phyloP scores from a whole-genome alignment of 257 asterid species.

The Solanum habrochaites region DNA sequence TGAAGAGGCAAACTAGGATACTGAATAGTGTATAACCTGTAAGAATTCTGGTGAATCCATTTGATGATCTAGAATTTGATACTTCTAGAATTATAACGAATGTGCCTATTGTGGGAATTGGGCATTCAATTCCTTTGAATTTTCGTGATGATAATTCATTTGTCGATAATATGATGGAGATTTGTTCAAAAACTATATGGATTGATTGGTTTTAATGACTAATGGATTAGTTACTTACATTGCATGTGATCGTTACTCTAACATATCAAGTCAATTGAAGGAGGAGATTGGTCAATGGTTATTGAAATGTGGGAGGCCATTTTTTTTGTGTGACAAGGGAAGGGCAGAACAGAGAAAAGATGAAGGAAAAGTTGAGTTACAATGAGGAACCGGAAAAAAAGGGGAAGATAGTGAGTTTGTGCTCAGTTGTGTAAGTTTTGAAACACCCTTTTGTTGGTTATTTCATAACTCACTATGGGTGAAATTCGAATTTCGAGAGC shows the following conservation, averaged over 20 bases:
- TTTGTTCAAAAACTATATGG: not conserved
- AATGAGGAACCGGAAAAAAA: conserved; percentile 2
- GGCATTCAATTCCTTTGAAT: not conserved
- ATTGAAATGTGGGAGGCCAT: not conserved
- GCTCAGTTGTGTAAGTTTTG: conserved; percentile 8
- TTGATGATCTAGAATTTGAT: too few species aligned
- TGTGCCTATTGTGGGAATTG: not conserved
- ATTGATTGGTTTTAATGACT: conserved; percentile 1
- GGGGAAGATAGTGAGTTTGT: conserved; percentile 13
- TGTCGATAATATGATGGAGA: not conserved
- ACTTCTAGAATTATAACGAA: not conserved
- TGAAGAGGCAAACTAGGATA: not conserved
- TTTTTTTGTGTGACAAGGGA: not conserved
- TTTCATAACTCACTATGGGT: conserved; percentile 18
- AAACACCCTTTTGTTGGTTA: not conserved
- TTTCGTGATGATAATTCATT: not conserved
- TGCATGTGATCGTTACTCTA: not conserved
- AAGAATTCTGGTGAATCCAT: too few species aligned
- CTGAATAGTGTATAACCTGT: too few species aligned
- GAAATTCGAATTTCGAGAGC: conserved; percentile 3
- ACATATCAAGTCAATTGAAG: not conserved
- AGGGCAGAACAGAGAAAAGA: not conserved
- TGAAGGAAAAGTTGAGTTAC: not conserved
- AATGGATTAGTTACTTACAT: conserved; percentile 1
- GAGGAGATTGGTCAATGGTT: not conserved